These are phyloP conservation scores for Lycium barbarum DNA, from an alignment of 257 asterid species.

Conservation along the genomic window DNA sequence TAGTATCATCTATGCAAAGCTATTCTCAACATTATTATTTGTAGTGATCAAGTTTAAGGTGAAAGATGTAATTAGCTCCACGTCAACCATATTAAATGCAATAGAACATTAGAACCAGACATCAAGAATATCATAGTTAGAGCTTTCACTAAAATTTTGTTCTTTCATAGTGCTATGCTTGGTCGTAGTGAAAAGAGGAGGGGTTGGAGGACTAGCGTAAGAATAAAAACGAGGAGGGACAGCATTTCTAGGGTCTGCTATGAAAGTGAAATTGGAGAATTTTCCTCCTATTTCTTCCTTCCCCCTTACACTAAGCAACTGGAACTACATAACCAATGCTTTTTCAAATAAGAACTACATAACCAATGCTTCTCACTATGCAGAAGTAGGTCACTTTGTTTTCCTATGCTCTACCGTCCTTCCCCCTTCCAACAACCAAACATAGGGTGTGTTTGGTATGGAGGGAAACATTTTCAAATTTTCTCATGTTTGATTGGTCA, in stretches of 20 bases:
- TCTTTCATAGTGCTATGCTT: neutral
- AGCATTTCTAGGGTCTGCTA: neutral
- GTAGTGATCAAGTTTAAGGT: neutral
- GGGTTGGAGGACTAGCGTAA: neutral
- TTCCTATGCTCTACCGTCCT: neutral
- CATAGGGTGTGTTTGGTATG: neutral
- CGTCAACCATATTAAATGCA: neutral
- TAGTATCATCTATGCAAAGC: neutral
- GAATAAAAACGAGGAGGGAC: neutral
- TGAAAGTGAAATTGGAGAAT: neutral
- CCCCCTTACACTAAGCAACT: no score
- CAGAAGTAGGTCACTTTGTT: neutral
- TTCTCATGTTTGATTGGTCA: no score
- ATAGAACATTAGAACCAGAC: neutral
- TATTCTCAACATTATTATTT: neutral
- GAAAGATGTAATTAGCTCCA: neutral
- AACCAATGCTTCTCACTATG: neutral
- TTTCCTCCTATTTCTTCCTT: neutral
- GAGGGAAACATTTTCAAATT: no score
- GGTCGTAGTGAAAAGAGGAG: neutral
- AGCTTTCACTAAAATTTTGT: neutral
- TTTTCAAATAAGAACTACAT: no score
- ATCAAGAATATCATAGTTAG: neutral
- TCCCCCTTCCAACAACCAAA: neutral
- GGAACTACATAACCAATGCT: neutral